These are phyloP conservation scores for Trichosporon ovoides DNA, from an alignment of 1,284 basidiomycete species.

Conservation along the genomic window DNA sequence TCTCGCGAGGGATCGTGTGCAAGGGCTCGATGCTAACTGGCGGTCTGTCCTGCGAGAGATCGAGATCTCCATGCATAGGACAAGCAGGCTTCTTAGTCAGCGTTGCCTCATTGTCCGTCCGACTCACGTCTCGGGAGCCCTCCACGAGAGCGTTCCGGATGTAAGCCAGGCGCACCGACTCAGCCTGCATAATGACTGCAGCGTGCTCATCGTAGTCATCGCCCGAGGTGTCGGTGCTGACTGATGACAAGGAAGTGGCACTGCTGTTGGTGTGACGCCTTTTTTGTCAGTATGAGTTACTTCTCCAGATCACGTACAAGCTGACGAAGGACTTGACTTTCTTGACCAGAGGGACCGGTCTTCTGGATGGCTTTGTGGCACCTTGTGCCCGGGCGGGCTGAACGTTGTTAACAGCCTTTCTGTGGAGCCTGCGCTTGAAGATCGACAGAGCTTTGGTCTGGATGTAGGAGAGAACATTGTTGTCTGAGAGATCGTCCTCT, in stretches of 20 bases:
- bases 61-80: neutral
- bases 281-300: neutral
- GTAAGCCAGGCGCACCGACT: neutral
- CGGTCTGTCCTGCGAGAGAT: no score
- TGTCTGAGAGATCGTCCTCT: neutral
- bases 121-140: neutral
- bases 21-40: no score
- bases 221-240: neutral
- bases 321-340: slow-evolving; percentile 1
- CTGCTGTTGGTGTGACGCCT: neutral
- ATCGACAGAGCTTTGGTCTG: neutral
- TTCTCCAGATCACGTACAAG: neutral
- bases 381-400: neutral
- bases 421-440: neutral
- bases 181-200: neutral
- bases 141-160: neutral
- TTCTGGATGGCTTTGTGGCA: neutral
- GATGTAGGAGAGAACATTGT: neutral
- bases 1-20: neutral
- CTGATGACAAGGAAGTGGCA: neutral
- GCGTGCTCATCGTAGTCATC: neutral
- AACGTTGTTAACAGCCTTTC: neutral
- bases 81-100: neutral
- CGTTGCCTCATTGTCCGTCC: neutral
- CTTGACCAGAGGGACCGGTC: neutral